Evolutionary conservation across 2,329 filamentous ascomycete species (phyloP).

Genomic region (Aspergillus brunneoviolaceus): DNA sequence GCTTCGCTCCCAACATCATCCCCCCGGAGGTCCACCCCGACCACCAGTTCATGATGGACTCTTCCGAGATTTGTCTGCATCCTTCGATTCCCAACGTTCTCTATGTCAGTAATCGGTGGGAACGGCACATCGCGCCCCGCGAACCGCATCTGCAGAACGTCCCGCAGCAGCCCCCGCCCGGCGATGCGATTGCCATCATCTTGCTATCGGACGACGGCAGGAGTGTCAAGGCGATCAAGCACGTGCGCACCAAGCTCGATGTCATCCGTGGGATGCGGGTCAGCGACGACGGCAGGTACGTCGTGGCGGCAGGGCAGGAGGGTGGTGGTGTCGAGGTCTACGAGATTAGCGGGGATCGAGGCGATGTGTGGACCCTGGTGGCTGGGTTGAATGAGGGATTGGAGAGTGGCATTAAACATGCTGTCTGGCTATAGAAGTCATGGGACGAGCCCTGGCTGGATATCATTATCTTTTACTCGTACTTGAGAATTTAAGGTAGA

Average conservation of each 20-base stretch:
- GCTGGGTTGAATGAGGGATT: background rate
- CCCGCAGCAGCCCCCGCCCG: background rate
- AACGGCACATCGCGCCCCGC: background rate
- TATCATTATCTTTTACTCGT: no score
- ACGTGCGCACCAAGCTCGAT: background rate
- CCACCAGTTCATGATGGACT: constrained; percentile 1
- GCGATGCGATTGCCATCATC: constrained; percentile 1
- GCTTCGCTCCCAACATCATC: background rate
- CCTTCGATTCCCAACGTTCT: background rate
- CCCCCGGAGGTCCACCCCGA: background rate
- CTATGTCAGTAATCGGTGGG: constrained; percentile 1
- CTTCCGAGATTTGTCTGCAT: constrained; percentile 1
- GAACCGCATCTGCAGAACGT: background rate
- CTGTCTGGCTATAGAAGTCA: background rate
- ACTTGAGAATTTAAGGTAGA: no score
- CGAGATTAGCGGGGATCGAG: background rate
- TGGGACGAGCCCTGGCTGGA: no score
- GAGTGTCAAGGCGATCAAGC: background rate
- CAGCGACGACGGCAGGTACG: constrained; percentile 3
- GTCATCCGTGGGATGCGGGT: constrained; percentile 6
- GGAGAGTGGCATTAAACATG: constrained; percentile 2
- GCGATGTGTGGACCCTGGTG: background rate
- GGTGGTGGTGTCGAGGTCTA: constrained; percentile 3
- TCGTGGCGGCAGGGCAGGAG: background rate
- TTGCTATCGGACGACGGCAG: background rate